Conservation (phyloP, 108 stramenopile genomes). For the Nitzschia sp. region DNA sequence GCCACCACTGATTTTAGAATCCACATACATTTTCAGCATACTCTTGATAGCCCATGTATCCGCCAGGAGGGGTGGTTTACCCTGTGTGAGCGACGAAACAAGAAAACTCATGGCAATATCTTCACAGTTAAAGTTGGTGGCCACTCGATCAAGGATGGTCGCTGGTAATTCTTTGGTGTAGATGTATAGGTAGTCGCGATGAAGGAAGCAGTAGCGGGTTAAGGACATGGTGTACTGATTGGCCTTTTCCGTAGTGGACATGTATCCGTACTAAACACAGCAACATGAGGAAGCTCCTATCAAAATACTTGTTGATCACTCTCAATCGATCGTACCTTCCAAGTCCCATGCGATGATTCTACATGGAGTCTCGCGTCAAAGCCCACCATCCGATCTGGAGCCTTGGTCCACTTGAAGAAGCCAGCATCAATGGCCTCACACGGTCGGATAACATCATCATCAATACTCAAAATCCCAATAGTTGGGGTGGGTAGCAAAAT, state of each 20-base stretch:
- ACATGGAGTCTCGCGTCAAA: conserved; percentile 76
- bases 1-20: conserved; percentile 42
- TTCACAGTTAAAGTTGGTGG: conserved; percentile 73
- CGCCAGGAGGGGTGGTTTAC: conserved; percentile 68
- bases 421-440: conserved; percentile 83
- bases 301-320: neutral
- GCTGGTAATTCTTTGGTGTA: conserved; percentile 66
- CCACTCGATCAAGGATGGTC: conserved; percentile 56
- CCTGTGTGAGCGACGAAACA: conserved; percentile 65
- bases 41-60: conserved; percentile 74
- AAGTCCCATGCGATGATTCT: conserved; percentile 33
- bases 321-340: conserved; percentile 32
- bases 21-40: conserved; percentile 62
- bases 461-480: conserved; percentile 72
- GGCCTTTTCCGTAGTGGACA: conserved; percentile 49
- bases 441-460: conserved; percentile 82
- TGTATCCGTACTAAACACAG: conserved; percentile 17
- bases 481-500: conserved; percentile 60
- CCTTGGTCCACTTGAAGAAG: conserved; percentile 71
- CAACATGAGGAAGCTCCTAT: neutral
- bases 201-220: conserved; percentile 71
- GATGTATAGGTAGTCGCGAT: conserved; percentile 69
- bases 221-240: conserved; percentile 72
- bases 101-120: conserved; percentile 84
- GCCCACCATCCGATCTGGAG: conserved; percentile 81